A percentile compares a stretch with the other conserved stretches of the same genome.
These are phyloP conservation scores for Hypomyces perniciosus DNA, from an alignment of 2,329 filamentous ascomycete species.

Conservation along the genomic window DNA sequence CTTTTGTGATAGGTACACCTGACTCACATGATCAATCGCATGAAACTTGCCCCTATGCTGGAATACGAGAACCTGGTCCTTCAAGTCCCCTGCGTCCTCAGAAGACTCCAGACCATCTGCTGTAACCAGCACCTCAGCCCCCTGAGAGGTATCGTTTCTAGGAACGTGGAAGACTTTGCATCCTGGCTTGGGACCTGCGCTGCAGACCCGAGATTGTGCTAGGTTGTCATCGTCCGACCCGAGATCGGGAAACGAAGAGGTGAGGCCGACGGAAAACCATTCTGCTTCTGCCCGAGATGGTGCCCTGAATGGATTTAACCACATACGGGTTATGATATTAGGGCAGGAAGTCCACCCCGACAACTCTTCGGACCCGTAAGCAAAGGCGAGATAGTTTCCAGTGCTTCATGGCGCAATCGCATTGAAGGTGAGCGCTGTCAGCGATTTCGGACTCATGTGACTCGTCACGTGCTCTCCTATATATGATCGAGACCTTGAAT, in stretches of 20 bases:
- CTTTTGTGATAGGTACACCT: not conserved
- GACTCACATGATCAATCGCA: slow-evolving; percentile 60
- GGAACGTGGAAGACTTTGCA: slow-evolving; percentile 55
- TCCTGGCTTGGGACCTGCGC: slow-evolving; percentile 37
- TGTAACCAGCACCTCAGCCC: slow-evolving; percentile 30
- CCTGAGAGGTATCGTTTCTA: slow-evolving; percentile 30
- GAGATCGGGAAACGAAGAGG: slow-evolving; percentile 51
- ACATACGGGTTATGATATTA: slow-evolving; percentile 12
- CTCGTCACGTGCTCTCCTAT: no score
- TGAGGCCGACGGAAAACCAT: slow-evolving; percentile 52
- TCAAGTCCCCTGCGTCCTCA: slow-evolving; percentile 33
- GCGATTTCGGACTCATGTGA: no score
- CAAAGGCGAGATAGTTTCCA: no score
- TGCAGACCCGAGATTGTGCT: slow-evolving; percentile 32
- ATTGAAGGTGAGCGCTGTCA: no score
- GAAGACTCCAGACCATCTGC: slow-evolving; percentile 25
- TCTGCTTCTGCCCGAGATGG: slow-evolving; percentile 12
- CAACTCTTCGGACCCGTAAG: not conserved
- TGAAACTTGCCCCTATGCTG: slow-evolving; percentile 58
- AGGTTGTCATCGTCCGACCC: slow-evolving; percentile 33
- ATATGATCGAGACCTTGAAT: no score
- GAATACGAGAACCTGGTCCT: slow-evolving; percentile 61
- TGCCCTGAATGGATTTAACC: slow-evolving; percentile 18
- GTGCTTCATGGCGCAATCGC: no score
- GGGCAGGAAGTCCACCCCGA: not conserved